Evolutionary conservation across 257 asterid genomes (phyloP).

Genomic region (Scutellaria minor): DNA sequence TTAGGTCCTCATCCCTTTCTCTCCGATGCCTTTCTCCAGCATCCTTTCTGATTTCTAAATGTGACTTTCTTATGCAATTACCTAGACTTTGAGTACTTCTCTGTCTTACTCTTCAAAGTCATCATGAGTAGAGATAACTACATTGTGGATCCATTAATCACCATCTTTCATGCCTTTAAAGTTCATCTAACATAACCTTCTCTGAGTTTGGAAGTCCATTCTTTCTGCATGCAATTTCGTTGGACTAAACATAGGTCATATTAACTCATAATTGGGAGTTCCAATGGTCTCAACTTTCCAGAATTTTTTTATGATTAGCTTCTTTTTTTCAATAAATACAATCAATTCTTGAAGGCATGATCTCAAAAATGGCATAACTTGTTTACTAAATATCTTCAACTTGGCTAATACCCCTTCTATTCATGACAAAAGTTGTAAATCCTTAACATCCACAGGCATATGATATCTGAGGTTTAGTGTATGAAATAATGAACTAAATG

Average conservation of each 20-base stretch:
- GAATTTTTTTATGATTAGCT: not conserved
- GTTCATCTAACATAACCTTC: not conserved
- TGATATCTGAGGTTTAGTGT: not conserved
- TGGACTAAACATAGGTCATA: not conserved
- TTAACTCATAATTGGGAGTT: slow-evolving; percentile 3
- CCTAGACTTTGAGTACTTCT: too few species aligned
- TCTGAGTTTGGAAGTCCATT: not conserved
- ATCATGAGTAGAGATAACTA: too few species aligned
- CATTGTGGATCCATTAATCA: not conserved
- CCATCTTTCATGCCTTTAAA: not conserved
- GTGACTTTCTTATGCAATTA: too few species aligned
- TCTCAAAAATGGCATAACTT: not conserved
- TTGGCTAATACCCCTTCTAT: not conserved
- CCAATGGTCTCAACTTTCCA: not conserved
- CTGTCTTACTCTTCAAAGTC: too few species aligned
- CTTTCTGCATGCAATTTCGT: slow-evolving; percentile 1
- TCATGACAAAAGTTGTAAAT: not conserved
- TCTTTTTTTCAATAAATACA: not conserved
- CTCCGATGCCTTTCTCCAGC: not conserved
- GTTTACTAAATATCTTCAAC: not conserved
- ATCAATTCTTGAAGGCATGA: not conserved
- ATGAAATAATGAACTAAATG: not conserved
- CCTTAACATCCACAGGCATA: not conserved
- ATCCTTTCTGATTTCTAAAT: not conserved
- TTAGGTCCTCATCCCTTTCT: too few species aligned